Evolutionary conservation across 192 early-diverging fungal species (phyloP).

Genomic region (Phycomyces blakesleeanus): DNA sequence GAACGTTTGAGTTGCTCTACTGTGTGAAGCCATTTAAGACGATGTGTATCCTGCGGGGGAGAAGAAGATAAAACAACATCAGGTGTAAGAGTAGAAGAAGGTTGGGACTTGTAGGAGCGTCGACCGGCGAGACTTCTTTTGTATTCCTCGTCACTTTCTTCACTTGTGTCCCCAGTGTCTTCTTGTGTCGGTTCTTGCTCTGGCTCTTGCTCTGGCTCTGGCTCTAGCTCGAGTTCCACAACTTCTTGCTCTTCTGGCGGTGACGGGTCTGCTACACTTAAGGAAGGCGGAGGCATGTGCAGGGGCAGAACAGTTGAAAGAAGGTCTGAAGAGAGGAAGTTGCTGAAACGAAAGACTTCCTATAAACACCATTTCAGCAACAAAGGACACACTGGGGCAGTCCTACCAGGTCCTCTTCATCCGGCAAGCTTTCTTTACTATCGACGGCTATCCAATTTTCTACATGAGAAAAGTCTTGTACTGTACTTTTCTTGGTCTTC

Average conservation of each 20-base stretch:
- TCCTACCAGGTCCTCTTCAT: slow-evolving; percentile 37
- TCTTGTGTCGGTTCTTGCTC: background rate
- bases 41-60: slow-evolving; percentile 7
- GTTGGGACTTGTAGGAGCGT: slow-evolving; percentile 7
- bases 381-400: background rate
- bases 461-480: slow-evolving; percentile 35
- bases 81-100: slow-evolving; percentile 6
- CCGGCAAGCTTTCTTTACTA: slow-evolving; percentile 35
- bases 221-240: too few relatives aligned
- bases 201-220: background rate
- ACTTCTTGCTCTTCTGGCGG: slow-evolving; percentile 6
- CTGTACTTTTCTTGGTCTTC: background rate
- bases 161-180: slow-evolving; percentile 4
- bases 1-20: slow-evolving; percentile 8
- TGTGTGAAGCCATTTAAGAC: slow-evolving; percentile 20
- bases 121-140: background rate
- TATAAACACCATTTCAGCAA: too few relatives aligned
- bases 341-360: slow-evolving; percentile 17
- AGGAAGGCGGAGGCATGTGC: slow-evolving; percentile 34
- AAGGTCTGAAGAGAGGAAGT: slow-evolving; percentile 33
- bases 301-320: slow-evolving; percentile 29
- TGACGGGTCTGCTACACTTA: slow-evolving; percentile 18
- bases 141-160: background rate
- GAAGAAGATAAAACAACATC: slow-evolving; percentile 21
- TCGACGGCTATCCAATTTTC: slow-evolving; percentile 36